These are phyloP conservation scores for Apostasia ramifera DNA, from an alignment of 106 monocot species.

Conservation along the genomic window DNA sequence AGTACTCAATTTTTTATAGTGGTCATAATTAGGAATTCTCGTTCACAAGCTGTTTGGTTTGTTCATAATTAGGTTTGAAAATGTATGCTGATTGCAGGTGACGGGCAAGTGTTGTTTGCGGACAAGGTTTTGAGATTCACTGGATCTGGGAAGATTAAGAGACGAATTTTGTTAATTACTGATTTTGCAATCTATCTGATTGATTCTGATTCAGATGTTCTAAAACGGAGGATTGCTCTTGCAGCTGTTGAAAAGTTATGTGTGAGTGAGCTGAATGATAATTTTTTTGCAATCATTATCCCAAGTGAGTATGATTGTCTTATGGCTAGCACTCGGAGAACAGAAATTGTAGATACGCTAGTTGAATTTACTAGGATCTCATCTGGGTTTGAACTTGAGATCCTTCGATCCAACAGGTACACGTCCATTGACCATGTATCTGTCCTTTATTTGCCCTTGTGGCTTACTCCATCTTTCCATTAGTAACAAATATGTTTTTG, in stretches of 20 bases:
- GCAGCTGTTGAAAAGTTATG: conserved; percentile 69
- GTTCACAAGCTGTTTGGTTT: background rate
- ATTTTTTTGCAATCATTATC: conserved; percentile 81
- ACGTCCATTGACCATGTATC: background rate
- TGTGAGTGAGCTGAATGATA: conserved; percentile 73
- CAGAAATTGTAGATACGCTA: conserved; percentile 64
- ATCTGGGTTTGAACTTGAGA: conserved; percentile 54
- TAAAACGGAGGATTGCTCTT: conserved; percentile 79
- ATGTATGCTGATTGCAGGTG: conserved; percentile 41
- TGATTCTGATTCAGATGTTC: conserved; percentile 61
- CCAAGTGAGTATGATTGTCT: conserved; percentile 88
- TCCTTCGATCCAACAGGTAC: conserved; percentile 66
- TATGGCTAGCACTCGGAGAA: conserved; percentile 83
- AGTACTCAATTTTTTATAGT: no score
- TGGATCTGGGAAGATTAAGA: conserved; percentile 88
- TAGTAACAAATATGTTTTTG: background rate
- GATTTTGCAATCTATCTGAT: conserved; percentile 84
- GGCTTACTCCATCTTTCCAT: background rate
- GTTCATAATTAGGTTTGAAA: background rate
- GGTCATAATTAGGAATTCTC: no score
- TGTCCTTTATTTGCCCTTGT: background rate
- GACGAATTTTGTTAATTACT: conserved; percentile 69
- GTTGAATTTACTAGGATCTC: conserved; percentile 56
- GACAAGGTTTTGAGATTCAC: conserved; percentile 85
- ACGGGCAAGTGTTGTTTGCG: conserved; percentile 77